Conservation (phyloP, 108 stramenopile genomes). For the Pseudonitzschia pungens region DNA sequence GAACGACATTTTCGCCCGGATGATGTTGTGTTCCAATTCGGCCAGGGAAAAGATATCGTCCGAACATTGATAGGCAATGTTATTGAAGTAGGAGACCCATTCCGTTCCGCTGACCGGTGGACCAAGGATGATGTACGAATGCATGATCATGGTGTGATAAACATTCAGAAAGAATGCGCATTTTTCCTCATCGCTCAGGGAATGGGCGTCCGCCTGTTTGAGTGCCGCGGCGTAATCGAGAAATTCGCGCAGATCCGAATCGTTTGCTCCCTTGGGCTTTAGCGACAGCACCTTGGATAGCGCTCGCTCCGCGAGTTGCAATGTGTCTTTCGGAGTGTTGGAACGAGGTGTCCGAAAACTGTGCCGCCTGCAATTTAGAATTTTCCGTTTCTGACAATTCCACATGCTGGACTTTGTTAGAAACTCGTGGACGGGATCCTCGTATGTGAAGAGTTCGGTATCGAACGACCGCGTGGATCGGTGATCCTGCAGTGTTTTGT, state of each 20-base stretch:
- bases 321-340: constrained; percentile 28
- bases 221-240: constrained; percentile 55
- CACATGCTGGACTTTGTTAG: constrained; percentile 64
- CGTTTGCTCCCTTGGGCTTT: constrained; percentile 28
- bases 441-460: constrained; percentile 30
- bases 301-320: constrained; percentile 37
- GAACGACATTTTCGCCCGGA: constrained; percentile 55
- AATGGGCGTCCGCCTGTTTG: constrained; percentile 42
- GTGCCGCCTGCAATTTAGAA: constrained; percentile 63
- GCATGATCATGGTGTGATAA: constrained; percentile 72
- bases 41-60: constrained; percentile 76
- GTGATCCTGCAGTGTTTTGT: no score
- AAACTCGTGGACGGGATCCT: constrained; percentile 57
- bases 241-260: constrained; percentile 39
- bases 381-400: constrained; percentile 55
- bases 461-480: constrained; percentile 13
- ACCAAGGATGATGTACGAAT: constrained; percentile 66
- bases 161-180: constrained; percentile 71
- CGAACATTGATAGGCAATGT: constrained; percentile 56
- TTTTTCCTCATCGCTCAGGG: constrained; percentile 41
- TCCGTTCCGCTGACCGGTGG: constrained; percentile 52
- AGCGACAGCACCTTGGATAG: constrained; percentile 39
- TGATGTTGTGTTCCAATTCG: constrained; percentile 78
- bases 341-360: constrained; percentile 34
- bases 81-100: constrained; percentile 70